Conservation (phyloP, 2,329 filamentous ascomycete genomes). For the Colletotrichum sublineola region DNA sequence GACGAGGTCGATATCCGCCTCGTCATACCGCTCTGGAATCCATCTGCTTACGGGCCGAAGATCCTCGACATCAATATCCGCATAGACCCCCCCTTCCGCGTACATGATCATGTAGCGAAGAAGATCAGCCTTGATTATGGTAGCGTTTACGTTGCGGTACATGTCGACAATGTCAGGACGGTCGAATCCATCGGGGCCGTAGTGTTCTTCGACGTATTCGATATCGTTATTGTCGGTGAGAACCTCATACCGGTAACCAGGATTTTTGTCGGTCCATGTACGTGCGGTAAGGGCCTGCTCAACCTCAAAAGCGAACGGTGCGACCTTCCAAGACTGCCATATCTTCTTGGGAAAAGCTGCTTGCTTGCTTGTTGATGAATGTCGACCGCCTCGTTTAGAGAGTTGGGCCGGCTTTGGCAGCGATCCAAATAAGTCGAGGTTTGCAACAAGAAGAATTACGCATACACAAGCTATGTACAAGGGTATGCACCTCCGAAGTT, state of each 20-base stretch:
- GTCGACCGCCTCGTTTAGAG: conserved; percentile 36
- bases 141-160: conserved; percentile 70
- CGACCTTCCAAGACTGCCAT: conserved; percentile 83
- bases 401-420: conserved; percentile 45
- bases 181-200: conserved; percentile 74
- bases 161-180: conserved; percentile 75
- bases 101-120: conserved; percentile 80
- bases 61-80: conserved; percentile 61
- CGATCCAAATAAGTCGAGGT: conserved; percentile 56
- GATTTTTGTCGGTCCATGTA: conserved; percentile 77
- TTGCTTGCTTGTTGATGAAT: conserved; percentile 44
- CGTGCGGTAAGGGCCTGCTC: conserved; percentile 71
- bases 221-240: conserved; percentile 77
- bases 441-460: conserved; percentile 61
- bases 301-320: conserved; percentile 75
- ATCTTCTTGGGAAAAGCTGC: conserved; percentile 74
- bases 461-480: conserved; percentile 60
- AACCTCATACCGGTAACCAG: conserved; percentile 75
- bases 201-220: conserved; percentile 76
- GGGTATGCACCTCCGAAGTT: conserved; percentile 62
- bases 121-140: conserved; percentile 76
- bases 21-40: conserved; percentile 66
- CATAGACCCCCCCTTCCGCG: conserved; percentile 83
- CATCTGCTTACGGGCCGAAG: conserved; percentile 53
- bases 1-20: conserved; percentile 77